Evolutionary conservation across 208 protist species (phyloP), one percentile per base, ranked within the genome.

Genomic region (Vickermania spadyakhi): DNA sequence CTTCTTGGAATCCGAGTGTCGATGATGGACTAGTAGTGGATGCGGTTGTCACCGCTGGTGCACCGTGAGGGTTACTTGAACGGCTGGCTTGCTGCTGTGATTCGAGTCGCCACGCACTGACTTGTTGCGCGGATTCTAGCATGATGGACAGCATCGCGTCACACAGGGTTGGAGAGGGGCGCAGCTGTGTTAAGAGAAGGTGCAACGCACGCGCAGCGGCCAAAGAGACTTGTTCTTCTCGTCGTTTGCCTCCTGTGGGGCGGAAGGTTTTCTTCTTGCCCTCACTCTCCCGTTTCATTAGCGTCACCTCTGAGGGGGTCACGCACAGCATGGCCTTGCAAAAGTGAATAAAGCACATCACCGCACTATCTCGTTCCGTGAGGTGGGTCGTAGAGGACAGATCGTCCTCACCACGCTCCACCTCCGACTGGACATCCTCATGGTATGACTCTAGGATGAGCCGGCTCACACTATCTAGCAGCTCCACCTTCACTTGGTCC

Each of bases 171-270:
- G 68, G 56, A n/a, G 62, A 42, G 2, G 65, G 58, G 1, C 64
- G 72, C 41, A 73, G 45, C 63, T 86, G 74, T 27, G 73, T 68
- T 21, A 91, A 57, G 13, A 91, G 57, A 0, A 66, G 62, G 63
- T 86, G 78, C 29, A 91, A 42, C 3, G 80, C 80, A 57, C 79
- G 72, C 28, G 83, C 73, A 7, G 84, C 80, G 27, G 73, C 68
- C 18, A 86, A 51, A 1, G 84, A 72, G 21, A 68, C 58, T 41
- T 60, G 58, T 51, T 88, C 84, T 18, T 45, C 36, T 18, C 36
- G 7, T 45, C 36, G 36, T 18, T 45, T 45, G 7, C 36, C 36
- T 18, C 36, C 18, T 45, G 36, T 7, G 7, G 36, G 11, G 36
- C 11, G 7, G 36, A n/a, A 18, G 31, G 25, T 29, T 28, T 11